Conservation (phyloP, 257 asterid genomes). For the Lycium ferocissimum region DNA sequence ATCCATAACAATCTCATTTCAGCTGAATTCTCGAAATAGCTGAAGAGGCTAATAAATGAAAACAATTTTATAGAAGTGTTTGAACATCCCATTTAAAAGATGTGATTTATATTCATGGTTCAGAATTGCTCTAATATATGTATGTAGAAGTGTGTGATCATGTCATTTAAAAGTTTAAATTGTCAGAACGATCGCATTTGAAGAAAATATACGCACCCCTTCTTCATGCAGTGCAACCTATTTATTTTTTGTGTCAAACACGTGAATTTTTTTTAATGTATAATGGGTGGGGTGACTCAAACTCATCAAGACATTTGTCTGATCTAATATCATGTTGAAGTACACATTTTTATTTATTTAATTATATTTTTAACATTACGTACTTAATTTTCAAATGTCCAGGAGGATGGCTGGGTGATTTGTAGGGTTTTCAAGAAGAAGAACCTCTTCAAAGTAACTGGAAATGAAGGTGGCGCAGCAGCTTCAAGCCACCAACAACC, state of each 20-base stretch:
- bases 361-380: neutral
- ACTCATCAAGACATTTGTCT: too few relatives aligned
- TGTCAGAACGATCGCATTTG: neutral
- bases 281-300: neutral
- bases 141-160: neutral
- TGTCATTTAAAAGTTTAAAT: neutral
- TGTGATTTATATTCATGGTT: neutral
- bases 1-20: neutral
- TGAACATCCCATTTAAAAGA: neutral
- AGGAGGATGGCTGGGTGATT: constrained; percentile 97
- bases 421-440: constrained; percentile 96
- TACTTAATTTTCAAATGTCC: neutral
- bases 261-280: too few relatives aligned
- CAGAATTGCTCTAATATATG: neutral
- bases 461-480: constrained; percentile 42
- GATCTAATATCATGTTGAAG: too few relatives aligned
- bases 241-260: neutral
- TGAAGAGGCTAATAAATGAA: neutral
- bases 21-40: neutral
- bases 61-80: neutral
- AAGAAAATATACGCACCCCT: neutral
- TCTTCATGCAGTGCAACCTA: neutral
- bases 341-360: too few relatives aligned
- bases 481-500: neutral
- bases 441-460: constrained; percentile 66